Evolutionary conservation across 2,329 filamentous ascomycete species (phyloP), one percentile per base, ranked within the genome.

Genomic region (Botrytis porri): DNA sequence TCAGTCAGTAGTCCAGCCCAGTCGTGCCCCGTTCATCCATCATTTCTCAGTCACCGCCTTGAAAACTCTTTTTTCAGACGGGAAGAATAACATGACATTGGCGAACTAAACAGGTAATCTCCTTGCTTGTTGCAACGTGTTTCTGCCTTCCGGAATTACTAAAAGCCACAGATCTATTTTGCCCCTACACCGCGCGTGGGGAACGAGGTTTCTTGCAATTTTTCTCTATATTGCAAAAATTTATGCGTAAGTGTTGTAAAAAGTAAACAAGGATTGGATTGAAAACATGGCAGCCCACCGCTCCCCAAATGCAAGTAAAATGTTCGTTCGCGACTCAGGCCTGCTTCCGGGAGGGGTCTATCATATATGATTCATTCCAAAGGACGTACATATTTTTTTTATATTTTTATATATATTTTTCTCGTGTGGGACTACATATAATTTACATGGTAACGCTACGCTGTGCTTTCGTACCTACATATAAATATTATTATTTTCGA

Each of bases 311-410:
- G 65, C 65, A 54, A 54, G 60, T 59, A 22, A 66, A 67, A 35
- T 69, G n/a, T 62, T 62, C 59, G 57, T 70, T 70, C 69, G 69
- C 57, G 43, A 71, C 43, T 71, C 69, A 71, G 69, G 60, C 37
- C 69, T 54, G 60, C 60, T 54, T 63, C 59, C 60, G 45, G 48
- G 48, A 41, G 37, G 48, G 65, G 39, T 48, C 69, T 71, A 35
- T 71, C 60, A 71, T 71, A 66, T 71, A 66, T 71, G 69, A 71
- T 71, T 65, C 59, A 71, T 69, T 39, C 20, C 39, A 41, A 64
- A 25, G 32, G 25, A 51, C 4, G 37, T n/a, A 41, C 35, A n/a
- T 51, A n/a, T 8, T 51, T 51, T 20, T 14, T 37, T n/a, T 25
- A n/a, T n/a, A n/a, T 20, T 14, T 37, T n/a, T 25, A n/a, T 51